phyloP scores from a whole-genome alignment of 192 early-diverging fungal species.

The Coemansia umbellata region DNA sequence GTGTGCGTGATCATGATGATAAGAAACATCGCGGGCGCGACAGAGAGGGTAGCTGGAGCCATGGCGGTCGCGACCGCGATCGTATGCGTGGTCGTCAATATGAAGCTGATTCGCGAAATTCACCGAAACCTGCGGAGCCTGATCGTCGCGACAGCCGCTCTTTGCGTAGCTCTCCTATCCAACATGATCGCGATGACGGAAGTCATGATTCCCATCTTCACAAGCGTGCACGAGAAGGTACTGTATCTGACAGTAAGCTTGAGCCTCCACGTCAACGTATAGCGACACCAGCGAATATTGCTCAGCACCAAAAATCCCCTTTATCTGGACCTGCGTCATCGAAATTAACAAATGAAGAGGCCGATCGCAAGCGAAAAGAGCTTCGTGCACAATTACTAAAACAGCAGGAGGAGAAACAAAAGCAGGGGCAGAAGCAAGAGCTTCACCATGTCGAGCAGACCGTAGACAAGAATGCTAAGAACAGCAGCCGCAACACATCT shows the following conservation, averaged over 20 bases:
- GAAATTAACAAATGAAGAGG: conserved; percentile 26
- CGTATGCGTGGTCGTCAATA: conserved; percentile 6
- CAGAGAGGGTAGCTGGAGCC: conserved; percentile 5
- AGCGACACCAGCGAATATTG: conserved; percentile 1
- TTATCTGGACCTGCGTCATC: not conserved
- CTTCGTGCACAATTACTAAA: conserved; percentile 40
- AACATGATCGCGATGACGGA: conserved; percentile 4
- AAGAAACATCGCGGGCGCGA: conserved; percentile 3
- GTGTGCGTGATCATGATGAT: conserved; percentile 1
- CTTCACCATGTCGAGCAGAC: not conserved
- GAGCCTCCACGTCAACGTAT: conserved; percentile 22
- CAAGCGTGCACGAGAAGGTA: conserved; percentile 21
- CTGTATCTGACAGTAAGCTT: not conserved
- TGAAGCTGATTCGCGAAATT: conserved; percentile 1
- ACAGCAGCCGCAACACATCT: conserved; percentile 3
- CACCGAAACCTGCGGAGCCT: conserved; percentile 1
- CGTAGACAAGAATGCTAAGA: not conserved
- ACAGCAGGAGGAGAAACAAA: conserved; percentile 46
- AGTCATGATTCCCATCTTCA: conserved; percentile 1
- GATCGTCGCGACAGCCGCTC: conserved; percentile 30
- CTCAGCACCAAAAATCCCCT: not conserved
- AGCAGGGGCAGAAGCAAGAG: conserved; percentile 4
- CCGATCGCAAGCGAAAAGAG: conserved; percentile 33
- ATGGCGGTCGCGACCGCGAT: conserved; percentile 9
- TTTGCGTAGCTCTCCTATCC: conserved; percentile 19